A percentile compares a stretch with the other conserved stretches of the same genome.
Evolutionary conservation across 352 stramenopile species (phyloP).

Genomic region (Phytophthora sp.): DNA sequence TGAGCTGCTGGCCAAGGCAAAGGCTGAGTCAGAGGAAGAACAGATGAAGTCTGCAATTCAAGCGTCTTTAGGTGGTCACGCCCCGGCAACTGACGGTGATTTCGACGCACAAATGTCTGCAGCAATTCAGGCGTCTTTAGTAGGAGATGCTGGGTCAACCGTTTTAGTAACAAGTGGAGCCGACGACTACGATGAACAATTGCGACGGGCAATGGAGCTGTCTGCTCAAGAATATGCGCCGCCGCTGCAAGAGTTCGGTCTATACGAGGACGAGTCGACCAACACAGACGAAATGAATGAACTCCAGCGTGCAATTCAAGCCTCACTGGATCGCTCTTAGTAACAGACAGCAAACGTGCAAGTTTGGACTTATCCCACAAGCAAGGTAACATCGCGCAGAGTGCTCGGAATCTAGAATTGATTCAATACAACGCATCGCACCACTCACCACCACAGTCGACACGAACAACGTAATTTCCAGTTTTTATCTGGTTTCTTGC

Average conservation of each 20-base stretch:
- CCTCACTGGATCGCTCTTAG: slow-evolving; percentile 66
- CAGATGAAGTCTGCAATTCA: slow-evolving; percentile 71
- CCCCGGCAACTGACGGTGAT: slow-evolving; percentile 19
- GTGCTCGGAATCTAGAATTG: slow-evolving; percentile 21
- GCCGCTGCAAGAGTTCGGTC: slow-evolving; percentile 22
- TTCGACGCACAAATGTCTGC: slow-evolving; percentile 68
- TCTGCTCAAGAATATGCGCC: slow-evolving; percentile 63
- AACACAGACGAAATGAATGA: slow-evolving; percentile 77
- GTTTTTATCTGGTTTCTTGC: too few relatives aligned
- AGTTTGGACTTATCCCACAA: slow-evolving; percentile 12
- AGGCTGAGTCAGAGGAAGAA: slow-evolving; percentile 76
- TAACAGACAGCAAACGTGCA: slow-evolving; percentile 7
- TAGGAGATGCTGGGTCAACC: slow-evolving; percentile 13
- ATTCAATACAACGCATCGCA: slow-evolving; percentile 32
- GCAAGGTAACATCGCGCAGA: slow-evolving; percentile 5
- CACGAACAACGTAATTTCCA: slow-evolving; percentile 13
- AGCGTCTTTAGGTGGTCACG: slow-evolving; percentile 52
- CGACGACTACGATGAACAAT: slow-evolving; percentile 63
- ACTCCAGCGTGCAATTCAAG: slow-evolving; percentile 82
- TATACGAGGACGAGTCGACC: slow-evolving; percentile 23
- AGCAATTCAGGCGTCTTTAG: slow-evolving; percentile 77
- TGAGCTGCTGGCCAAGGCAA: slow-evolving; percentile 70
- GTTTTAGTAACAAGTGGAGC: slow-evolving; percentile 5
- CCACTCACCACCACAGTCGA: slow-evolving; percentile 22
- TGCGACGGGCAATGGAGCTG: slow-evolving; percentile 63